These are phyloP conservation scores for Aspergillus niger DNA, from an alignment of 2,329 filamentous ascomycete species.

Conservation along the genomic window DNA sequence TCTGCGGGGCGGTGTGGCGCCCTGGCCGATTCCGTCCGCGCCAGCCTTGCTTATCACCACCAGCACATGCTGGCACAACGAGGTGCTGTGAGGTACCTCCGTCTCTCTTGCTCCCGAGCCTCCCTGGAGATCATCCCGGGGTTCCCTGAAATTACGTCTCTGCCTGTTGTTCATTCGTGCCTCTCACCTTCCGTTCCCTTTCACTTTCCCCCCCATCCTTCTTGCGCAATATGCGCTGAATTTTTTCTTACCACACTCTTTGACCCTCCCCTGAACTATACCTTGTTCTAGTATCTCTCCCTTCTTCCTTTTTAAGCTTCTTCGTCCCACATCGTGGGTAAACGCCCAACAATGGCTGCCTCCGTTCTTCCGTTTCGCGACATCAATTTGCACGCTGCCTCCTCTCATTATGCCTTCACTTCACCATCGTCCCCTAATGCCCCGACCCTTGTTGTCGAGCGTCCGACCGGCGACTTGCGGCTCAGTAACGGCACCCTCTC, in stretches of 20 bases:
- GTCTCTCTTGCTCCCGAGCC: neutral
- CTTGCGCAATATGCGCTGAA: conserved; percentile 19
- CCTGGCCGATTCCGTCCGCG: conserved; percentile 8
- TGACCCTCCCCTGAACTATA: conserved; percentile 6
- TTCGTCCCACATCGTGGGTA: conserved; percentile 33
- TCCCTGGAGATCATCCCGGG: conserved; percentile 9
- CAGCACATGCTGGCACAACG: conserved; percentile 10
- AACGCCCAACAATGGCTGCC: conserved; percentile 33
- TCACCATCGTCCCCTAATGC: conserved; percentile 91
- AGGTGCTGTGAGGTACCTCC: neutral
- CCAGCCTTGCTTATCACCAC: conserved; percentile 10
- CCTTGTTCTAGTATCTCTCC: conserved; percentile 10
- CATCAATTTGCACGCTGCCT: conserved; percentile 92
- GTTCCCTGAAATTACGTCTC: conserved; percentile 5
- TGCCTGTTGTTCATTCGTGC: neutral
- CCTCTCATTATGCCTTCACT: conserved; percentile 92
- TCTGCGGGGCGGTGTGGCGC: conserved; percentile 21
- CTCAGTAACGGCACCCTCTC: conserved; percentile 77
- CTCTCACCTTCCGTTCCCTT: conserved; percentile 17
- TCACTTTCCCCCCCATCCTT: neutral
- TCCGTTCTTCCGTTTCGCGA: conserved; percentile 76
- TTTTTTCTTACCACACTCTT: conserved; percentile 5
- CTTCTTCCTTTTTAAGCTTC: conserved; percentile 9
- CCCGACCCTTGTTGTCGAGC: conserved; percentile 83
- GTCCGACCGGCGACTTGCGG: conserved; percentile 86